These are phyloP conservation scores for Solanum dulcamara DNA, from an alignment of 257 asterid genomes.

Conservation along the genomic window DNA sequence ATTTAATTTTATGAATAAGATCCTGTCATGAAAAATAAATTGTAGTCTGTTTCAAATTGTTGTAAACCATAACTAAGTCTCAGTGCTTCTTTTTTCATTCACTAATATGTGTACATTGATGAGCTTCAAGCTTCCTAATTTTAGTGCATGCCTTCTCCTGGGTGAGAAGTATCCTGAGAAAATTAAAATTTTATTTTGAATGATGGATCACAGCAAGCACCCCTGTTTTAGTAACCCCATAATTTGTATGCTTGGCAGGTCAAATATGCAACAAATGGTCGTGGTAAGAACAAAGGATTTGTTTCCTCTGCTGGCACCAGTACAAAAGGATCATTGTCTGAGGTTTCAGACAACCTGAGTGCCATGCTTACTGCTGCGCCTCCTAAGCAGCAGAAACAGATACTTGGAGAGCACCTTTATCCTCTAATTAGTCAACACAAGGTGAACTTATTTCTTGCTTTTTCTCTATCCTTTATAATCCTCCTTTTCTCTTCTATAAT, in stretches of 20 bases:
- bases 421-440: slow-evolving; percentile 63
- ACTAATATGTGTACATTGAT: not conserved
- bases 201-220: not conserved
- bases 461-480: not conserved
- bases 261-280: slow-evolving; percentile 13
- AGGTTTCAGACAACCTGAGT: slow-evolving; percentile 48
- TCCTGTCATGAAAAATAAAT: not conserved
- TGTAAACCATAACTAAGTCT: not conserved
- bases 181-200: not conserved
- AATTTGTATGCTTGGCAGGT: slow-evolving; percentile 12
- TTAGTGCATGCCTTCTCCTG: not conserved
- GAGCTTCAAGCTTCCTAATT: not conserved
- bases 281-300: slow-evolving; percentile 21
- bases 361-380: slow-evolving; percentile 59
- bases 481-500: not conserved
- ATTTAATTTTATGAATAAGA: not conserved
- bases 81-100: not conserved
- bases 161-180: not conserved
- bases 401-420: slow-evolving; percentile 64
- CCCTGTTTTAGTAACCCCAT: not conserved
- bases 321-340: slow-evolving; percentile 25
- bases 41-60: not conserved
- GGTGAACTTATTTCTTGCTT: slow-evolving; percentile 20
- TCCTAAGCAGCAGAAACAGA: slow-evolving; percentile 61
- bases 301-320: slow-evolving; percentile 5